These are phyloP conservation scores for Ceratobasidium sp. DNA, from an alignment of 1,284 basidiomycete genomes.

Conservation along the genomic window DNA sequence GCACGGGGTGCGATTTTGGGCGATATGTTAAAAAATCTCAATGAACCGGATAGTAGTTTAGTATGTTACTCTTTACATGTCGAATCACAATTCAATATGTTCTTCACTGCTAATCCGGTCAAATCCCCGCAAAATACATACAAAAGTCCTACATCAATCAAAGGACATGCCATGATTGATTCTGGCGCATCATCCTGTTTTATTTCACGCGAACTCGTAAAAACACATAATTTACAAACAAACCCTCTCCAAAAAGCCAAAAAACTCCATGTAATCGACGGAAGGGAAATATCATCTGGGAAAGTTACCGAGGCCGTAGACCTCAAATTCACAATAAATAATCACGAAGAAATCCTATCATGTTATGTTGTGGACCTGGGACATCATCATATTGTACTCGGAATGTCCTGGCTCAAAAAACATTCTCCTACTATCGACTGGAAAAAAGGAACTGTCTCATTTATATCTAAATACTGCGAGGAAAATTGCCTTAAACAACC, in stretches of 20 bases:
- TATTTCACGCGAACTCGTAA: constrained; percentile 13
- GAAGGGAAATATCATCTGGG: neutral
- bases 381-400: constrained; percentile 41
- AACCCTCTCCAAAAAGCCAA: neutral
- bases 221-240: neutral
- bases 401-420: constrained; percentile 47
- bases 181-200: constrained; percentile 4
- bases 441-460: constrained; percentile 11
- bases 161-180: constrained; percentile 4
- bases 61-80: constrained; percentile 1
- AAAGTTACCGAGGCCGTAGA: neutral
- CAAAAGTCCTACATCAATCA: neutral
- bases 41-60: neutral
- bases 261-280: constrained; percentile 1
- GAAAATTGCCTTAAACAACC: neutral
- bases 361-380: constrained; percentile 21
- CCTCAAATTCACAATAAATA: neutral
- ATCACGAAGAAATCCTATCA: neutral
- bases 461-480: constrained; percentile 1
- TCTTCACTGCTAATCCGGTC: neutral
- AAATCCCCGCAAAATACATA: neutral
- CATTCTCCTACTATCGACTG: constrained; percentile 48
- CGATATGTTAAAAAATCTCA: neutral
- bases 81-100: constrained; percentile 8
- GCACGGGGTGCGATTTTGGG: constrained; percentile 18